Base-by-base conservation (phyloP, 108 stramenopile genomes). In the Mayamaea pseudoterrestris region DNA sequence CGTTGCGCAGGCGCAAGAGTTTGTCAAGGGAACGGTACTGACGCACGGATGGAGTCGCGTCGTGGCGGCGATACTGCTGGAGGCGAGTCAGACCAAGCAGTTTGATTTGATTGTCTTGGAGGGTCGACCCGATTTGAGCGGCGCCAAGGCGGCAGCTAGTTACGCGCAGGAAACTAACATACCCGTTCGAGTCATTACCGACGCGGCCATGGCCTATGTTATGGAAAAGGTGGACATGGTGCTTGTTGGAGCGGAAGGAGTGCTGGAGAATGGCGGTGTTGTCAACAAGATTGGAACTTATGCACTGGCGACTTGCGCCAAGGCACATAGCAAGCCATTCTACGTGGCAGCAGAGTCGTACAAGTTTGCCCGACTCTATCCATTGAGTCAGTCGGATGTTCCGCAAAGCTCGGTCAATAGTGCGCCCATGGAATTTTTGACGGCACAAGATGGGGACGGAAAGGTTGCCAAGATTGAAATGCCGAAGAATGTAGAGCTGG, bases 271-370 rank as follows among this genome's bases (percentile, higher is more conserved):
- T 60, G 97, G 97, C 1, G 97, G 97, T 0, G 66, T 93, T 49
- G 83, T 97, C 43, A 97, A 96, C 65, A 93, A 95, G 51, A 69
- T 98, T 22, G 84, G 87, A 3, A 96, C 92, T 21, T 86, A 77
- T 63, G 72, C 83, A 5, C 56, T 94, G 41, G 95, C 91, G 0
- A 58, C 82, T 6, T 65, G 76, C 43, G 93, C 95, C n/a, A 65
- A 78, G 52, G 90, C 87, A 24, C 56, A 76, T 47, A 74, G 80
- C n/a, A 91, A 90, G 35, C 97, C 97, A 3, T 84, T 98, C 44
- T 98, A 98, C 58, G 97, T 97, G 12, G 97, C 95, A 1, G 93
- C 93, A 6, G 95, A 98, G 68, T 84, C 78, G 49, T 98, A 93
- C 63, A 98, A 98, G 51, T 98, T 98, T 68, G 90, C 95, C 4